phyloP scores from a whole-genome alignment of 1,284 basidiomycete species.

The Sporisorium scitamineum region DNA sequence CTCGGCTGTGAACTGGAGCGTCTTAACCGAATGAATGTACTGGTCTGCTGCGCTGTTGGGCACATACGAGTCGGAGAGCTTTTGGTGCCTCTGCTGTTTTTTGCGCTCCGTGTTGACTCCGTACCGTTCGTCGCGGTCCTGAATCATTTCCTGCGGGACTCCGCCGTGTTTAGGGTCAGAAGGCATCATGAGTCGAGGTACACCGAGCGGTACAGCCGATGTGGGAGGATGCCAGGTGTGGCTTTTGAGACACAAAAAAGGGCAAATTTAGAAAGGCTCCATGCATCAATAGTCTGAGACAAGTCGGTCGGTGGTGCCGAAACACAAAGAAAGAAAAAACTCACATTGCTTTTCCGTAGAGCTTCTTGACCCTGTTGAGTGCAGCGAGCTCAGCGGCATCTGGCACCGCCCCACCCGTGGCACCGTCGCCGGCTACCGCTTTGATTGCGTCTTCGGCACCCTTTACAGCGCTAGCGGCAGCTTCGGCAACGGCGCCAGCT shows the following conservation, averaged over 20 bases:
- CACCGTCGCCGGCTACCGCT: not conserved
- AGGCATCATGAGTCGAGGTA: slow-evolving; percentile 49
- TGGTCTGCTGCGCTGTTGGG: slow-evolving; percentile 33
- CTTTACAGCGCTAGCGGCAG: slow-evolving; percentile 21
- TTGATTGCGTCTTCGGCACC: slow-evolving; percentile 22
- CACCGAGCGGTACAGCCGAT: slow-evolving; percentile 25
- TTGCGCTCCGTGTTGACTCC: slow-evolving; percentile 38
- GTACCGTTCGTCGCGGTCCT: slow-evolving; percentile 19
- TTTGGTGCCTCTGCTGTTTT: slow-evolving; percentile 21
- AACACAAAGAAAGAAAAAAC: not conserved
- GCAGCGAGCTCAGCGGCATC: slow-evolving; percentile 39
- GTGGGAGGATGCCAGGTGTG: slow-evolving; percentile 30
- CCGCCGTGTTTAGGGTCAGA: slow-evolving; percentile 26
- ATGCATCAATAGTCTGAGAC: not conserved
- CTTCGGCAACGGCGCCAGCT: slow-evolving; percentile 13
- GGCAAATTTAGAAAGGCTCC: not conserved
- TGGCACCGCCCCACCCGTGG: slow-evolving; percentile 36
- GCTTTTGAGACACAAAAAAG: not conserved
- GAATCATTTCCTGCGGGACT: slow-evolving; percentile 17
- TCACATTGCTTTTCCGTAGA: slow-evolving; percentile 41
- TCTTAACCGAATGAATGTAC: slow-evolving; percentile 27
- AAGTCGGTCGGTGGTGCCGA: not conserved
- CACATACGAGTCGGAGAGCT: slow-evolving; percentile 21
- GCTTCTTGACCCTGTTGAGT: slow-evolving; percentile 26
- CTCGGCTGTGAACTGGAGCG: slow-evolving; percentile 29